Conservation (phyloP, 148 eudicot genomes). For the Linanthus parryae region DNA sequence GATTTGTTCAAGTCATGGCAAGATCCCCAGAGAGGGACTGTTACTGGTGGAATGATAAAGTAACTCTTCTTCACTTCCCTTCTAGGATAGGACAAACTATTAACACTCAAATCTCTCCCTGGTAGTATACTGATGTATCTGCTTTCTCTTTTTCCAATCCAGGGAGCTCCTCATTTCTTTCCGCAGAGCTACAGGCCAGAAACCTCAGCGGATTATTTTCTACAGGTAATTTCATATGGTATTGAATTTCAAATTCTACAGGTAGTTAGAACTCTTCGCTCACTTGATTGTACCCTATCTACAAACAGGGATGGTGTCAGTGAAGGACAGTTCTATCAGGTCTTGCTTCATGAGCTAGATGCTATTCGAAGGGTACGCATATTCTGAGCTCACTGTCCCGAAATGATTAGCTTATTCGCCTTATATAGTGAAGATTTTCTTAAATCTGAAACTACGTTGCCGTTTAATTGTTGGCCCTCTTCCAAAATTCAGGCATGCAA, state of each 20-base stretch:
- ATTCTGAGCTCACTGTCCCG: no score
- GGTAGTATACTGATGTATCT: background rate
- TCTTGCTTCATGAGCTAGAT: conserved; percentile 68
- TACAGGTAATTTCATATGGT: conserved; percentile 62
- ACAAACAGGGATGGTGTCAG: conserved; percentile 72
- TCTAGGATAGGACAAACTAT: background rate
- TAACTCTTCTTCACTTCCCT: conserved; percentile 11
- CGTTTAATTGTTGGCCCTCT: background rate
- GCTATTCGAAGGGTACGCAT: conserved; percentile 74
- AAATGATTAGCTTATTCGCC: no score
- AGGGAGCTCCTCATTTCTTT: conserved; percentile 86
- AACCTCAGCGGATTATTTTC: conserved; percentile 76
- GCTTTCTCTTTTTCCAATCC: conserved; percentile 6
- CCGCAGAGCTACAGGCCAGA: conserved; percentile 60
- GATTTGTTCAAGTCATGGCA: conserved; percentile 64
- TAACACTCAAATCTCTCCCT: background rate
- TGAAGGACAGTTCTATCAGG: conserved; percentile 87
- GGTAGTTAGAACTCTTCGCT: no score
- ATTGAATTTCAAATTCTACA: no score
- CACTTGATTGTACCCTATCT: no score
- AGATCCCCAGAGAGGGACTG: conserved; percentile 48
- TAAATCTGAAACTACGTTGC: no score
- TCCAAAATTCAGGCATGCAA: conserved; percentile 53
- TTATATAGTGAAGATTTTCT: no score
- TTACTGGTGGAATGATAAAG: conserved; percentile 78